A percentile compares a stretch with the other conserved stretches of the same genome.
Conservation (phyloP, 139 green algal species). For the Marvania coccoides region DNA sequence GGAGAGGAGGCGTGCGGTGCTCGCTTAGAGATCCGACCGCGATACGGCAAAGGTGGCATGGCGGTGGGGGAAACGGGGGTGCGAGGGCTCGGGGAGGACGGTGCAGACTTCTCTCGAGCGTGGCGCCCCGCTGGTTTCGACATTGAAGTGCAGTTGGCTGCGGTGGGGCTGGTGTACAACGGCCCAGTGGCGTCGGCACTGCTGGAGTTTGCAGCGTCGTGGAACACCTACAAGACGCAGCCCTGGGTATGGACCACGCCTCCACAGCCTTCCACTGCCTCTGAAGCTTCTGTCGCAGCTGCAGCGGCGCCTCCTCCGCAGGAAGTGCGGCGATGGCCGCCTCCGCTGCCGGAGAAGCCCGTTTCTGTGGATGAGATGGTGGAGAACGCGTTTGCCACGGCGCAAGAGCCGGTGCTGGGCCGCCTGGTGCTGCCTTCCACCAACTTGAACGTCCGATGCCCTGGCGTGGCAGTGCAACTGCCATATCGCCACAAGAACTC, state of each 20-base stretch:
- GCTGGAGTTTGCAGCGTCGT: conserved; percentile 6
- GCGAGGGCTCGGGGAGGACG: background rate
- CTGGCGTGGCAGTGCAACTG: conserved; percentile 23
- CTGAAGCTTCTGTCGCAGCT: background rate
- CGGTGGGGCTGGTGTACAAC: conserved; percentile 14
- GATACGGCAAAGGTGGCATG: conserved; percentile 7
- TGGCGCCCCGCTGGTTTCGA: conserved; percentile 22
- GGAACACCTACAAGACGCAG: background rate
- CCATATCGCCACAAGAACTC: conserved; percentile 18
- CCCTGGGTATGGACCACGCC: conserved; percentile 16
- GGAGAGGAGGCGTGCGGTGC: background rate
- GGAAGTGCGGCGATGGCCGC: background rate
- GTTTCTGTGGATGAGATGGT: conserved; percentile 14
- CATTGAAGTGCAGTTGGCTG: conserved; percentile 11
- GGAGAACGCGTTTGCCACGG: conserved; percentile 1
- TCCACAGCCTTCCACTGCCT: background rate
- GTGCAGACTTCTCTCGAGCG: background rate
- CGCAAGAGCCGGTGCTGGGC: background rate
- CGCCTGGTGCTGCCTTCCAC: background rate
- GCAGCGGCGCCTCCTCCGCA: background rate
- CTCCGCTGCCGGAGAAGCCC: conserved; percentile 8
- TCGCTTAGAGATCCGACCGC: background rate
- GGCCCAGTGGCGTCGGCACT: background rate
- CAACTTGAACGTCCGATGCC: conserved; percentile 10
- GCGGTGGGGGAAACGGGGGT: background rate